Evolutionary conservation across 2,329 filamentous ascomycete species (phyloP), one percentile per base, ranked within the genome.

Genomic region (Bipolaris cookei): DNA sequence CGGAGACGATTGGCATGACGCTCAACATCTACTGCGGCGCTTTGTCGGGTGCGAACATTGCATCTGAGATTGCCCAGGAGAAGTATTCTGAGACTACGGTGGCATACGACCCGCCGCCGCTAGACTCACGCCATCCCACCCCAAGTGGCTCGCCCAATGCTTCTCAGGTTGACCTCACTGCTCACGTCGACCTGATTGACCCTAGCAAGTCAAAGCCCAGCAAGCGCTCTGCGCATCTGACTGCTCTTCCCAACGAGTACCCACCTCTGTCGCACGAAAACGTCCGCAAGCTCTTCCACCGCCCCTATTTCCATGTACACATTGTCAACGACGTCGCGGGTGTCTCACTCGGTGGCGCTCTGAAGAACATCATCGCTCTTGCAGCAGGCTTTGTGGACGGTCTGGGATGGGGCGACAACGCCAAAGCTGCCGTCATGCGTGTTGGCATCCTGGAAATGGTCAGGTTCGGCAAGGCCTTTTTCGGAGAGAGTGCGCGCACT

Each of bases 21-120:
- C 84, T 99, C 18, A 91, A 90, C 61, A 99, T 99, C 76, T 99
- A 99, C 82, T 97, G 93, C 71, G 95, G 95, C 71, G 94, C 95
- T 8, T 85, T 99, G 37, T 96, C 92, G 41, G 95, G 95, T 53
- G 95, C 95, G 69, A 99, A 99, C 81, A 95, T 99, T 71, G 95
- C 96, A 47, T 90, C 85, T 65, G 96, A 99, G 78, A 95, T 99
- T 69, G 95, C 95, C 1, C 86, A 88, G 66, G 95, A 97, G 82
- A 97, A 97, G 77, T 98, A 92, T 85, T 97, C 90, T 59, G 95
- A 98, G 80, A 98, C 95, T 2, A 99, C 94, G 20, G 89, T 99
- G 58, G 95, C 93, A 44, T 99, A 99, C 77, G 92, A 97, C 72
- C 94, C 95, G 21, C 95, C 95, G 0, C 85, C 86, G 14, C 87